Conservation (phyloP, 768 basidiomycete genomes). For the Melanogaster broomeanus region DNA sequence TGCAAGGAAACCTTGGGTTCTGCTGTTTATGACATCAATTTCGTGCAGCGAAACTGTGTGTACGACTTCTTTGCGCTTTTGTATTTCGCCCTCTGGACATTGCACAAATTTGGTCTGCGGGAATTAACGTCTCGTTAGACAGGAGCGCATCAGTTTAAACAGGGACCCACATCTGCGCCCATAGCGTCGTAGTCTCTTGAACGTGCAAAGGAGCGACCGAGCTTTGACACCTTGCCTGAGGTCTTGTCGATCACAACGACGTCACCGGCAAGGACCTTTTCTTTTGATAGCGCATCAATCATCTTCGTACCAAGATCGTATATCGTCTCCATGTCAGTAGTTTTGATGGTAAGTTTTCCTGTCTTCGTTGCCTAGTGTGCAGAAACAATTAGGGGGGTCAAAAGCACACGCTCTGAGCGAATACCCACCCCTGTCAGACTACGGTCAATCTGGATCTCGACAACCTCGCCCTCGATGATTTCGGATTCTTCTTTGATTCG, state of each 20-base stretch:
- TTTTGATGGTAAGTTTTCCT: conserved; percentile 95
- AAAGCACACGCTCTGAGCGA: neutral
- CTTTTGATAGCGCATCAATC: conserved; percentile 97
- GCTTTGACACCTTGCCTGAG: conserved; percentile 93
- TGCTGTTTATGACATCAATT: conserved; percentile 98
- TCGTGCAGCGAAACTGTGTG: conserved; percentile 98
- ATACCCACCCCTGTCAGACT: conserved; percentile 86
- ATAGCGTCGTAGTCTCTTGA: conserved; percentile 98
- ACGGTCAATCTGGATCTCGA: conserved; percentile 97
- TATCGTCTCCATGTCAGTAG: conserved; percentile 99
- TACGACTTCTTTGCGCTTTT: conserved; percentile 95
- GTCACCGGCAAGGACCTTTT: conserved; percentile 94
- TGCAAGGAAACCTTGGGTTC: conserved; percentile 97
- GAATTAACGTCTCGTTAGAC: conserved; percentile 1
- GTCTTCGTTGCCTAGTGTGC: conserved; percentile 89
- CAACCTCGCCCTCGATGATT: conserved; percentile 96
- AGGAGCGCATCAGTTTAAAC: neutral
- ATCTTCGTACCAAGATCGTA: conserved; percentile 99
- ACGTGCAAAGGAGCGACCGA: conserved; percentile 94
- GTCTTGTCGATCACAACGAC: conserved; percentile 97
- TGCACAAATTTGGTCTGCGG: conserved; percentile 94
- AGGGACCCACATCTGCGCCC: conserved; percentile 87
- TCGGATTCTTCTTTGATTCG: conserved; percentile 98
- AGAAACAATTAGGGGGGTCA: neutral
- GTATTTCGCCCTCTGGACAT: conserved; percentile 97